Percentiles rank a stretch among this genome's conserved stretches.
phyloP scores from a whole-genome alignment of 169 alveolate genomes.

The Babesia ovis region DNA sequence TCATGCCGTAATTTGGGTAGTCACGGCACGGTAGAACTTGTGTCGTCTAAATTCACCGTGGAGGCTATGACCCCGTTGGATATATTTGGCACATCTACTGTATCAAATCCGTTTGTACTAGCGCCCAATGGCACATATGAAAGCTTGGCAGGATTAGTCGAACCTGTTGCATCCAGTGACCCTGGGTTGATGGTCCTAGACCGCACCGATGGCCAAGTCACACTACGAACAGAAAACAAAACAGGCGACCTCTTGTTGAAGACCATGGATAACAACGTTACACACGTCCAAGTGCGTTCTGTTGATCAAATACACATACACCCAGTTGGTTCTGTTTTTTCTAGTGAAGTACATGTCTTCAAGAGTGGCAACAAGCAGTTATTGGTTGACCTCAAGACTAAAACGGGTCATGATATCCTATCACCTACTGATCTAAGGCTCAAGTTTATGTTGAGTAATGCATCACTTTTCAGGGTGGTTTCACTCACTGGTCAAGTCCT shows the following conservation, averaged over 20 bases:
- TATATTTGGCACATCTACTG: conserved; percentile 1
- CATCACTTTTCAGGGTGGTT: conserved; percentile 28
- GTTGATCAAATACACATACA: conserved; percentile 21
- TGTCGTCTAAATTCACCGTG: background rate
- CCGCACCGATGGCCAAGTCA: background rate
- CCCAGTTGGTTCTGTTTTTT: background rate
- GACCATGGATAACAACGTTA: conserved; percentile 21
- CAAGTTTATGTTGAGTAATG: conserved; percentile 26
- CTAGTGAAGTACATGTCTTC: conserved; percentile 3
- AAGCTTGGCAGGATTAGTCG: conserved; percentile 18
- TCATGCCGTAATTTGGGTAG: conserved; percentile 22
- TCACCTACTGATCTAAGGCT: conserved; percentile 26
- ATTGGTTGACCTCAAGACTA: conserved; percentile 6
- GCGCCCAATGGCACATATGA: conserved; percentile 6
- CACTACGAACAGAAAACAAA: conserved; percentile 17
- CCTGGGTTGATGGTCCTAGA: background rate
- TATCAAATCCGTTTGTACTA: background rate
- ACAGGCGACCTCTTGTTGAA: conserved; percentile 41
- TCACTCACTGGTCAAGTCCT: conserved; percentile 4
- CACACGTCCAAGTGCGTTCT: conserved; percentile 26
- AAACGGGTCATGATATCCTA: conserved; percentile 10
- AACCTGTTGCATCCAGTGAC: conserved; percentile 20
- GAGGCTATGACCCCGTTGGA: conserved; percentile 6
- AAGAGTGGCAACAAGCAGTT: conserved; percentile 52
- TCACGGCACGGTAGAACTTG: background rate